A percentile compares a stretch with the other conserved stretches of the same genome.
Conservation (phyloP, 1,284 basidiomycete genomes). For the Trametes pubescens region DNA sequence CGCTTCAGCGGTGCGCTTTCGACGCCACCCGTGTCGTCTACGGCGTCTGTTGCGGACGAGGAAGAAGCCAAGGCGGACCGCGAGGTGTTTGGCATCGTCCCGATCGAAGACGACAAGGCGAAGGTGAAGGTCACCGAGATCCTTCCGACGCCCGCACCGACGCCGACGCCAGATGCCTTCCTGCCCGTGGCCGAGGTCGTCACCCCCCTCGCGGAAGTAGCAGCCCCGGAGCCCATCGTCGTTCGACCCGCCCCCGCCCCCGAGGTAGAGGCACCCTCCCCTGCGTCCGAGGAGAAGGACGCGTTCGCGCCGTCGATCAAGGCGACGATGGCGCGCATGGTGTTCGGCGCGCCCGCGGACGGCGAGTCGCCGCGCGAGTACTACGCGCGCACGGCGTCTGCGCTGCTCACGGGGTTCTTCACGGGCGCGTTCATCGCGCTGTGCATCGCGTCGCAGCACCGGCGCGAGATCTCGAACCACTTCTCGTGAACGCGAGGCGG, state of each 20-base stretch:
- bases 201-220: neutral
- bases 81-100: conserved; percentile 22
- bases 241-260: conserved; percentile 1
- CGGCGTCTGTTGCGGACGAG: conserved; percentile 30
- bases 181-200: conserved; percentile 2
- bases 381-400: conserved; percentile 45
- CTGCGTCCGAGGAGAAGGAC: neutral
- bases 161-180: conserved; percentile 2
- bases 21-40: conserved; percentile 25
- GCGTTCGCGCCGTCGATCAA: conserved; percentile 1
- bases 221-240: conserved; percentile 1
- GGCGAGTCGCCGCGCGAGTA: conserved; percentile 32
- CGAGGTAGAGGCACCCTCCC: neutral
- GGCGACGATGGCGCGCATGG: conserved; percentile 12
- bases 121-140: conserved; percentile 10
- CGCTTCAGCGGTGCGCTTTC: conserved; percentile 19
- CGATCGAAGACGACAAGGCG: neutral
- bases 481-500: conserved; percentile 38
- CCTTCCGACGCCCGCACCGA: conserved; percentile 12
- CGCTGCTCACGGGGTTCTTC: conserved; percentile 47
- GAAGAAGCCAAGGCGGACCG: conserved; percentile 29
- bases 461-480: conserved; percentile 44
- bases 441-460: conserved; percentile 45
- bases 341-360: conserved; percentile 17
- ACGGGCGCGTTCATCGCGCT: conserved; percentile 48